These are phyloP conservation scores for Candida suzukii DNA, from an alignment of 805 yeast genomes.

Conservation along the genomic window DNA sequence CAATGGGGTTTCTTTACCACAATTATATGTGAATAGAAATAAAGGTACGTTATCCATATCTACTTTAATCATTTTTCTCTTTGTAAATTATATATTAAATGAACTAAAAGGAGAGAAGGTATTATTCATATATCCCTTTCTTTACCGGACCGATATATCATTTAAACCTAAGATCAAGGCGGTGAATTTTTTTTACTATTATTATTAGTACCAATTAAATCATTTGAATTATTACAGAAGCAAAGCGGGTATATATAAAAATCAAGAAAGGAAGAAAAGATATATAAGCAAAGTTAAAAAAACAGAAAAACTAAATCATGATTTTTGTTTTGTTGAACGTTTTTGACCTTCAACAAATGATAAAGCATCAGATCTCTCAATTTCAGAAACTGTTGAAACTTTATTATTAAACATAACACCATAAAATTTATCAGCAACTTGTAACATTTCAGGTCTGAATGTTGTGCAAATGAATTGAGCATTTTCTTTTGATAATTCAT, in stretches of 20 bases:
- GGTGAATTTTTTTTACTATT: no score
- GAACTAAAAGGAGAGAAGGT: no score
- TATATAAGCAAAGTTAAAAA: no score
- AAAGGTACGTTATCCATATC: constrained; percentile 2
- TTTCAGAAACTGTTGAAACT: constrained; percentile 70
- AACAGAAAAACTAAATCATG: no score
- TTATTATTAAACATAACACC: constrained; percentile 83
- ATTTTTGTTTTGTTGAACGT: not conserved
- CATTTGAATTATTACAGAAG: no score
- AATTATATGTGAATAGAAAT: constrained; percentile 42
- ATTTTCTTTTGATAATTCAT: constrained; percentile 44
- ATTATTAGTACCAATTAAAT: no score
- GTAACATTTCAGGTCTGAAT: constrained; percentile 87
- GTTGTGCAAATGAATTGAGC: constrained; percentile 97
- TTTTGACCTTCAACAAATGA: constrained; percentile 72
- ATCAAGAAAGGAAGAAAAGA: not conserved
- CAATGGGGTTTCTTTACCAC: constrained; percentile 40
- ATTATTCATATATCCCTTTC: no score
- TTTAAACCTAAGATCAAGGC: no score
- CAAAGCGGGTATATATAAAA: no score
- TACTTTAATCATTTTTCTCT: not conserved
- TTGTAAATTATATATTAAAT: no score
- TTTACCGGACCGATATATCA: no score
- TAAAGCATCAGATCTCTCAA: constrained; percentile 66
- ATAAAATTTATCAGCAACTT: constrained; percentile 77